Evolutionary conservation across 1,284 basidiomycete genomes (phyloP).

Genomic region (Cryptococcus amylolentus): DNA sequence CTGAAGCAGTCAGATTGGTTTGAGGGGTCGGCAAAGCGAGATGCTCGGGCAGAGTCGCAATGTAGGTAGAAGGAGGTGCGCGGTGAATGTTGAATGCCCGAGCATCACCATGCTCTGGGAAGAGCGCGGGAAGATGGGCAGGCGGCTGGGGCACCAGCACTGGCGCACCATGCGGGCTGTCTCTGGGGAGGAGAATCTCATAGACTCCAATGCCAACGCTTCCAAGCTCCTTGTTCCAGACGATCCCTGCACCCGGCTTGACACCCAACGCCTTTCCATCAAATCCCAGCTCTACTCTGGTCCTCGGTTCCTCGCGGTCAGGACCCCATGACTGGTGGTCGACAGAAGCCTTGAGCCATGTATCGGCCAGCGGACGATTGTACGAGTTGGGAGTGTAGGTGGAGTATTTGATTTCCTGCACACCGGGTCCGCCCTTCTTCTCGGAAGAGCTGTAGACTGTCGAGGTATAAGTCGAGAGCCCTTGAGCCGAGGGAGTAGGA

Average conservation of each 20-base stretch:
- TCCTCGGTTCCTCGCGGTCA: conserved; percentile 22
- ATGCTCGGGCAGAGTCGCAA: conserved; percentile 34
- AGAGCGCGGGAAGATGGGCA: conserved; percentile 37
- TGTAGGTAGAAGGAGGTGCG: conserved; percentile 40
- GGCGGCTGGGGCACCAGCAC: conserved; percentile 50
- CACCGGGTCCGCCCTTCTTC: conserved; percentile 10
- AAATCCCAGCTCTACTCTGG: conserved; percentile 44
- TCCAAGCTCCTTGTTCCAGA: conserved; percentile 39
- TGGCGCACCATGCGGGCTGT: conserved; percentile 35
- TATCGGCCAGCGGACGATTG: conserved; percentile 44
- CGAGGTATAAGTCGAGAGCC: conserved; percentile 15
- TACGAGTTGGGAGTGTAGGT: conserved; percentile 47
- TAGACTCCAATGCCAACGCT: conserved; percentile 48
- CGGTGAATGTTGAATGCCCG: conserved; percentile 8
- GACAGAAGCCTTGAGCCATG: conserved; percentile 39
- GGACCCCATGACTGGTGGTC: conserved; percentile 25
- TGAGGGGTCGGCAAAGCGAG: conserved; percentile 20
- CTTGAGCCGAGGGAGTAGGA: conserved; percentile 13
- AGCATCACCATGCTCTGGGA: conserved; percentile 23
- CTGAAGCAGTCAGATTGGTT: not conserved
- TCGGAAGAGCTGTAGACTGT: conserved; percentile 9
- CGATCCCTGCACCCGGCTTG: conserved; percentile 35
- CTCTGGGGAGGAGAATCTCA: conserved; percentile 43
- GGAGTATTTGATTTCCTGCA: conserved; percentile 45
- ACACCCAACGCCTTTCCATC: conserved; percentile 46